Conservation (phyloP, 148 eudicot species). For the Polygonum maritimum region DNA sequence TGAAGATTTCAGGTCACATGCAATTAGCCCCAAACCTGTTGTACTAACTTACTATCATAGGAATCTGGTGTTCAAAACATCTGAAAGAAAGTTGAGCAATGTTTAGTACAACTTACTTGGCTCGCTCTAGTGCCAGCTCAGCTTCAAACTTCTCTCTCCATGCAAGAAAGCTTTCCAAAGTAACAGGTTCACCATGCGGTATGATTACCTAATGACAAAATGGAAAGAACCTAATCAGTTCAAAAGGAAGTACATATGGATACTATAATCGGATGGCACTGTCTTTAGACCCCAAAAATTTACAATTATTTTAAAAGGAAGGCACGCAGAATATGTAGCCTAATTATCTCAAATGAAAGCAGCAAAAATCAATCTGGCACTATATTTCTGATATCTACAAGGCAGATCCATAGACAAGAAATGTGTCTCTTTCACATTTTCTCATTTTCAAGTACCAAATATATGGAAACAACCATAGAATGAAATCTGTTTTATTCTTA, state of each 20-base stretch:
- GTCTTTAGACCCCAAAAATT: neutral
- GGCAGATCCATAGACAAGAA: neutral
- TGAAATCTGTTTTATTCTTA: neutral
- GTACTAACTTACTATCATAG: neutral
- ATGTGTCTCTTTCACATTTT: neutral
- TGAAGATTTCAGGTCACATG: neutral
- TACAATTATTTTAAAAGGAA: neutral
- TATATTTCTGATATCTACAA: neutral
- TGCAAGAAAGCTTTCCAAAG: constrained; percentile 78
- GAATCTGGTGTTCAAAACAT: neutral
- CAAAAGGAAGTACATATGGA: neutral
- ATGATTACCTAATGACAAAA: constrained; percentile 48
- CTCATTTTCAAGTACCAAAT: neutral
- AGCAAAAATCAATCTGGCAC: neutral
- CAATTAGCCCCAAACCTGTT: neutral
- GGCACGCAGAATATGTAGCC: neutral
- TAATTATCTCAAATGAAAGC: neutral
- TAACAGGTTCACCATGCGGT: constrained; percentile 99
- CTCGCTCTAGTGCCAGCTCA: constrained; percentile 89
- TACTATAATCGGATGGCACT: neutral
- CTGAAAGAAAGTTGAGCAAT: neutral
- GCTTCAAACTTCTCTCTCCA: constrained; percentile 99
- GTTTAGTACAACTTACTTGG: constrained; percentile 59
- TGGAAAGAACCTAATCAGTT: neutral
- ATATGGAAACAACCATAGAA: neutral